Conservation (phyloP, 306 rosid species). For the Begonia fuchsioides region DNA sequence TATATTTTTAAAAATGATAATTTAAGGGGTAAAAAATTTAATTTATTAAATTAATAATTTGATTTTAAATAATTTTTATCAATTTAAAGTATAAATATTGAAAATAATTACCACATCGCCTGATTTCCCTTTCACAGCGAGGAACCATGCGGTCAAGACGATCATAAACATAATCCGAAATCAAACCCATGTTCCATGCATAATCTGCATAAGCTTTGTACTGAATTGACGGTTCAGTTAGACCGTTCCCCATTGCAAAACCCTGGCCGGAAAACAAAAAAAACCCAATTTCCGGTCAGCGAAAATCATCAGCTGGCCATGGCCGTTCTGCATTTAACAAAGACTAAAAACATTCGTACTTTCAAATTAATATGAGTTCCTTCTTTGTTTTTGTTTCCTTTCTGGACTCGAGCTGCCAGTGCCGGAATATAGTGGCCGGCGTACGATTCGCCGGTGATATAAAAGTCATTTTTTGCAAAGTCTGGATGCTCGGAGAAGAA, state of each 20-base stretch:
- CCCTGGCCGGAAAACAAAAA: conserved; percentile 44
- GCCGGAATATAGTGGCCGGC: conserved; percentile 99
- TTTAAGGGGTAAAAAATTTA: no score
- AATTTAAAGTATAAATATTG: neutral
- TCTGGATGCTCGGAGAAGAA: conserved; percentile 76
- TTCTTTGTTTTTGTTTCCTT: conserved; percentile 85
- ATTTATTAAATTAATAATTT: no score
- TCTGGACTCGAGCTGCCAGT: conserved; percentile 81
- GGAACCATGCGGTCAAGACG: conserved; percentile 62
- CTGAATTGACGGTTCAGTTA: conserved; percentile 89
- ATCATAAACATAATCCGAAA: conserved; percentile 40
- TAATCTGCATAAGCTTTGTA: conserved; percentile 79
- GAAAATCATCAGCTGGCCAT: neutral
- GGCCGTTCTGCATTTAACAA: neutral
- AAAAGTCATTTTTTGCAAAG: conserved; percentile 64
- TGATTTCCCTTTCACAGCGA: conserved; percentile 68
- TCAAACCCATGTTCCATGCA: conserved; percentile 75
- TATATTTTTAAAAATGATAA: no score
- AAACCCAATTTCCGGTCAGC: conserved; percentile 1
- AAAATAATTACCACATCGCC: conserved; percentile 54
- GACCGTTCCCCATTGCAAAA: conserved; percentile 95
- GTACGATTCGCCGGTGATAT: conserved; percentile 95
- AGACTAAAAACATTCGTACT: conserved; percentile 22
- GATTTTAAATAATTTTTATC: no score
- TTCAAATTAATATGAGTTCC: conserved; percentile 87